These are phyloP conservation scores for Cutaneotrichosporon daszewskae DNA, from an alignment of 1,284 basidiomycete genomes.

Conservation along the genomic window DNA sequence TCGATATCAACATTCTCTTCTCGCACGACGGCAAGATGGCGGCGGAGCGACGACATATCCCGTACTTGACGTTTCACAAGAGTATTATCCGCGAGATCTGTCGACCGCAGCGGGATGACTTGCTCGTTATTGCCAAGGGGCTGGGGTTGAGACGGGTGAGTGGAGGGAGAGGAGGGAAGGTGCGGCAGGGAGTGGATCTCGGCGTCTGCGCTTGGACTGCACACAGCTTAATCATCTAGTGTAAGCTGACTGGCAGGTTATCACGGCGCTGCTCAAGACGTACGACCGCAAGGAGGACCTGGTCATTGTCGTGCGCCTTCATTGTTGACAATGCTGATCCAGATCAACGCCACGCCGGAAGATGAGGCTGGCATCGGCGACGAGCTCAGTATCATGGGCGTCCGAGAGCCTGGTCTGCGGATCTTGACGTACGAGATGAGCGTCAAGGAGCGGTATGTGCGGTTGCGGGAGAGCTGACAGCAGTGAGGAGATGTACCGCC, in stretches of 20 bases:
- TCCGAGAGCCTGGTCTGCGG: conserved; percentile 75
- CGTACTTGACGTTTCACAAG: conserved; percentile 49
- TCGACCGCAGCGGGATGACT: conserved; percentile 66
- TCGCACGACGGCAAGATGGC: not conserved
- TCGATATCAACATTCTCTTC: not conserved
- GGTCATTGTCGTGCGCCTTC: conserved; percentile 62
- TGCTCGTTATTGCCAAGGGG: conserved; percentile 79
- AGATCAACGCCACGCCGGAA: conserved; percentile 68
- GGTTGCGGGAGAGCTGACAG: not conserved
- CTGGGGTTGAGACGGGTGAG: conserved; percentile 63
- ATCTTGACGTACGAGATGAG: conserved; percentile 78
- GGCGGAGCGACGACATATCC: conserved; percentile 33
- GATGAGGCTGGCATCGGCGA: conserved; percentile 90
- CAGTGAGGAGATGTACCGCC: conserved; percentile 78
- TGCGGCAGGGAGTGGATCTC: not conserved
- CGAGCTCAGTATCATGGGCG: conserved; percentile 86
- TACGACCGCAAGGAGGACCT: conserved; percentile 84
- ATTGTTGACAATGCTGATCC: not conserved
- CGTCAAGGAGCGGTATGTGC: conserved; percentile 70
- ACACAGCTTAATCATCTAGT: not conserved
- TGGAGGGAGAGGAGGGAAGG: not conserved
- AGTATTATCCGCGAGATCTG: conserved; percentile 48
- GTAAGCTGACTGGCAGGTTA: conserved; percentile 50
- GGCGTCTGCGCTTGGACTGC: not conserved
- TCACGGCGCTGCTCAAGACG: conserved; percentile 82